Percentiles rank a stretch among this genome's conserved stretches.
These are phyloP conservation scores for Sporisorium exsertum DNA, from an alignment of 1,284 basidiomycete species.

Conservation along the genomic window DNA sequence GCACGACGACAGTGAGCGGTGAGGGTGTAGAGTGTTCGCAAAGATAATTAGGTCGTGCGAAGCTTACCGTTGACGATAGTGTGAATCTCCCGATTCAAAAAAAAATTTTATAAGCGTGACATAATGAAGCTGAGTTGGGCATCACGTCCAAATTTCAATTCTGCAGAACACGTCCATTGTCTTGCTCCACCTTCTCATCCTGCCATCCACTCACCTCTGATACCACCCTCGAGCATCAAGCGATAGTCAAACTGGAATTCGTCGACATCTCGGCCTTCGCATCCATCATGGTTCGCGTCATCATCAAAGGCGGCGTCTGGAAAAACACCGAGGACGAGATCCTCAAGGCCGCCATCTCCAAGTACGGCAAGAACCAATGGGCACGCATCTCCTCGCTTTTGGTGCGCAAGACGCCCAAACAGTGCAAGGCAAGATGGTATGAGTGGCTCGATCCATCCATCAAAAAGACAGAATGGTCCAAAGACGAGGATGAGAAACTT, in stretches of 20 bases:
- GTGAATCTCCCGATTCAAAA: background rate
- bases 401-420: constrained; percentile 98
- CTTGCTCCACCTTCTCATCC: background rate
- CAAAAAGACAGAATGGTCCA: constrained; percentile 92
- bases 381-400: constrained; percentile 97
- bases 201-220: background rate
- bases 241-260: background rate
- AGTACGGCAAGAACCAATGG: constrained; percentile 74
- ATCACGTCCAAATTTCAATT: background rate
- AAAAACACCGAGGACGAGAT: constrained; percentile 70
- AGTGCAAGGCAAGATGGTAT: constrained; percentile 98
- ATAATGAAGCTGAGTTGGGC: background rate
- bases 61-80: background rate
- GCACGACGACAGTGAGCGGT: background rate
- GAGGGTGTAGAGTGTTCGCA: background rate
- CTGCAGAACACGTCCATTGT: background rate
- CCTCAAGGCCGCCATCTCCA: constrained; percentile 69
- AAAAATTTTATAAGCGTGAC: background rate
- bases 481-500: constrained; percentile 95
- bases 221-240: background rate
- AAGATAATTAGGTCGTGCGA: background rate
- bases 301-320: constrained; percentile 69
- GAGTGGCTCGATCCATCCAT: constrained; percentile 99
- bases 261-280: background rate
- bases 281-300: constrained; percentile 63